Evolutionary conservation across 2,329 filamentous ascomycete species (phyloP).

Genomic region (Ceratocystis albifundus): DNA sequence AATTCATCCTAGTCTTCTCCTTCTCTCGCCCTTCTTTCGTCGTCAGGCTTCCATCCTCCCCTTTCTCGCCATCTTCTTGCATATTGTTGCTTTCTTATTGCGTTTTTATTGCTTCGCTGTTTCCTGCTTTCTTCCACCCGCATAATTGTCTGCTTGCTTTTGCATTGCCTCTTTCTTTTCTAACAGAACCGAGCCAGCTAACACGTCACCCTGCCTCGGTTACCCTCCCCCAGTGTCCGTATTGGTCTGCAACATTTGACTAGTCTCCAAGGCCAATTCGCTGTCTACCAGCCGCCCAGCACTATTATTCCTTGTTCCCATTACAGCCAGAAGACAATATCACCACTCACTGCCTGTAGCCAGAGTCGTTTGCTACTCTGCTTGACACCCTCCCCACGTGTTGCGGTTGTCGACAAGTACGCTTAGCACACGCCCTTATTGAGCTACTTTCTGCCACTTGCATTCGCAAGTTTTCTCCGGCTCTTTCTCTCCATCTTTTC

Average conservation of each 20-base stretch:
- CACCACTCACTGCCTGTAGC: not conserved
- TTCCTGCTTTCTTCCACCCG: slow-evolving; percentile 12
- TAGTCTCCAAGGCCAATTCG: not conserved
- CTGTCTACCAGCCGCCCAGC: not conserved
- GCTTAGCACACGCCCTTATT: slow-evolving; percentile 1
- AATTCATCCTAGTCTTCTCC: slow-evolving; percentile 1
- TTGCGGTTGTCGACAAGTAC: not conserved
- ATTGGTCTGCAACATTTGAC: slow-evolving; percentile 3
- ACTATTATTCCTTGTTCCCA: not conserved
- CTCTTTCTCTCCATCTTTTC: not conserved
- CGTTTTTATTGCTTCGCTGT: not conserved
- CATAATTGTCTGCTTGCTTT: slow-evolving; percentile 10
- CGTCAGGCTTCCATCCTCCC: not conserved
- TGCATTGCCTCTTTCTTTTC: slow-evolving; percentile 21
- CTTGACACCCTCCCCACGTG: not conserved
- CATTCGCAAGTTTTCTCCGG: not conserved
- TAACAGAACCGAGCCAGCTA: slow-evolving; percentile 20
- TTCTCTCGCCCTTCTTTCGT: not conserved
- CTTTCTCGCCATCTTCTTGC: not conserved
- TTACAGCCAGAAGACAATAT: not conserved
- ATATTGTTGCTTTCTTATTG: not conserved
- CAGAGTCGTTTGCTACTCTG: not conserved
- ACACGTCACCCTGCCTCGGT: slow-evolving; percentile 23
- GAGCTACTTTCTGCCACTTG: not conserved
- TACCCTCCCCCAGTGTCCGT: slow-evolving; percentile 17